phyloP scores from a whole-genome alignment of 768 basidiomycete genomes.

The Termitomyces sp. region DNA sequence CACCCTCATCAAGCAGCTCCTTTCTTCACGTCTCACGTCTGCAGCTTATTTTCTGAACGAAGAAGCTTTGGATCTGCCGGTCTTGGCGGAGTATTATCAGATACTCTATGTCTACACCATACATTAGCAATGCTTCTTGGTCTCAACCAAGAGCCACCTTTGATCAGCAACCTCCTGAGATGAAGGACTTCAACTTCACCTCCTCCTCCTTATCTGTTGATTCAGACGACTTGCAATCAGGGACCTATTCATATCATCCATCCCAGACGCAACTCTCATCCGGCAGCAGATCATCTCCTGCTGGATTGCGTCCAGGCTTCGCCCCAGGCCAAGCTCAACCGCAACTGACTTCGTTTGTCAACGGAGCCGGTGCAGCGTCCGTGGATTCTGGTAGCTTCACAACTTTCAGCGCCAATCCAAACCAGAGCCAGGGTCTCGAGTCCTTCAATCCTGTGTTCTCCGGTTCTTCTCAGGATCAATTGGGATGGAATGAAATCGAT shows the following conservation, averaged over 20 bases:
- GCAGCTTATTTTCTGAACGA: slow-evolving; percentile 3
- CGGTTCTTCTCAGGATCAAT: slow-evolving; percentile 9
- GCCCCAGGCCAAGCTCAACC: slow-evolving; percentile 2
- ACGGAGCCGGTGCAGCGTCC: neutral
- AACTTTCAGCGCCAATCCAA: slow-evolving; percentile 4
- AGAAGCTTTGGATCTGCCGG: slow-evolving; percentile 9
- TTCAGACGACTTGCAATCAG: slow-evolving; percentile 8
- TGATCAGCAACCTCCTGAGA: slow-evolving; percentile 10
- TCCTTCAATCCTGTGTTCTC: slow-evolving; percentile 10
- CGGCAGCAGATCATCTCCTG: slow-evolving; percentile 1
- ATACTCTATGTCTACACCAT: slow-evolving; percentile 7
- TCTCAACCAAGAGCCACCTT: slow-evolving; percentile 12
- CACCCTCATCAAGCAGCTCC: neutral
- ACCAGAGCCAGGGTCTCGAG: slow-evolving; percentile 7
- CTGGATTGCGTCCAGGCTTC: slow-evolving; percentile 10
- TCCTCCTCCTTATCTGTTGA: slow-evolving; percentile 3
- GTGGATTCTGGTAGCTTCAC: slow-evolving; percentile 3
- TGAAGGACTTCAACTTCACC: slow-evolving; percentile 13
- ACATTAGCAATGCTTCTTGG: slow-evolving; percentile 15
- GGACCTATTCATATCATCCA: slow-evolving; percentile 11
- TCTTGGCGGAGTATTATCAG: slow-evolving; percentile 12
- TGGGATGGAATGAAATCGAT: slow-evolving; percentile 10
- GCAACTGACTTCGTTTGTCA: slow-evolving; percentile 8
- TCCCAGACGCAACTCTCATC: slow-evolving; percentile 11
- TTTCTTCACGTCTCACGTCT: neutral